Evolutionary conservation across 805 yeast species (phyloP), one percentile per base, ranked within the genome.

Genomic region (Pichia kluyveri): DNA sequence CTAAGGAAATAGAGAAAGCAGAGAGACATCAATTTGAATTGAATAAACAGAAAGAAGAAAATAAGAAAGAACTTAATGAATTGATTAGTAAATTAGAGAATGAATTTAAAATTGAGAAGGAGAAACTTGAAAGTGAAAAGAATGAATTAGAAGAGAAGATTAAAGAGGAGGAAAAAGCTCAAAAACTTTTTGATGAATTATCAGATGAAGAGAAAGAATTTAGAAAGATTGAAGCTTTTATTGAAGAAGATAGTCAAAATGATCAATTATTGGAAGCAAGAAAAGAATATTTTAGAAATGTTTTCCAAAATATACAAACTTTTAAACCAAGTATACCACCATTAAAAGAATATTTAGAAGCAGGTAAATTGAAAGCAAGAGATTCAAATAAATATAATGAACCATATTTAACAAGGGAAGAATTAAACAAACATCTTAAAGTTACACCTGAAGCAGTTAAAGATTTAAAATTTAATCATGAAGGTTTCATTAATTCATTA

Each of bases 381-480:
- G 43, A 41, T 41, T 11, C 47, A 41, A 27, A 39, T 43, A 26
- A 17, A 30, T 26, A 18, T 17, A 34, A 28, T 10, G 15, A 8
- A 10, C 46, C 46, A 7, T 38, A 15, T 23, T 38, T 34, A 9
- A 44, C 48, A 12, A 23, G 23, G 15, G 48, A 44, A 8, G 28
- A 76, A 58, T 65, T 82, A 37, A 62, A 69, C 3, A 60, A 68
- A 26, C 80, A 77, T 55, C 63, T 82, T 23, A 72, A 73, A 45
- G 57, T 81, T 34, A 61, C 68, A 9, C 61, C 61, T 0, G 59
- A 60, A 0, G 82, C 79, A 51, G 60, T 77, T 38, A 52, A 56
- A 0, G 64, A 71, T 26, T 67, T 82, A 72, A 68, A 61, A 28
- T 55, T 57, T 11, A 70, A 80, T 2, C 87, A 82, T 59, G 47